Evolutionary conservation across 306 rosid genomes (phyloP), one percentile per base, ranked within the genome.

Genomic region (Cucurbita ficifolia): DNA sequence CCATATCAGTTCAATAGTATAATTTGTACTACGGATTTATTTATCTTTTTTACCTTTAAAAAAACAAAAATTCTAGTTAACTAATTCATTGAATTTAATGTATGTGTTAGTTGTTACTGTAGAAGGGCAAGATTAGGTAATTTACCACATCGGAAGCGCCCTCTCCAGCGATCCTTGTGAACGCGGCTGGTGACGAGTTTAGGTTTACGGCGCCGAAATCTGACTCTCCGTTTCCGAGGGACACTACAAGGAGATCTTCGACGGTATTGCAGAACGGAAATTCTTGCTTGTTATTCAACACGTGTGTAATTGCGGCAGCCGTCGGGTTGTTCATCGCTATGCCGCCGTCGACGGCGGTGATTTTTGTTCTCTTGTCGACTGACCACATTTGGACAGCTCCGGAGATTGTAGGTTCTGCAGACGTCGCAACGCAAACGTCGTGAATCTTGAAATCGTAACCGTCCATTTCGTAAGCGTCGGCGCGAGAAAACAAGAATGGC

Each of bases 261-360:
- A 93, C 96, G 35, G 82, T 81, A 68, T 83, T 86, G 65, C 98
- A 93, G 19, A 90, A 86, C 0, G 98, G 98, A 48, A 93, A 93
- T 87, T 93, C 98, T 72, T 81, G 94, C 80, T 93, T 93, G 35
- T 93, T 93, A 53, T 90, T 88, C n/a, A 93, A 74, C 75, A 93
- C 98, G 86, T 93, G 98, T 9, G 98, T 93, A 60, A 90, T 79
- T 0, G 97, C 96, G 0, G 89, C 83, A 1, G 96, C 90, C 81
- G 96, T 89, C 33, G 98, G 98, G 76, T 93, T 93, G 80, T 89
- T 93, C 98, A 89, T 90, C 1, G 96, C 90, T 6, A 93, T 73
- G 0, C 93, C 89, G 0, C 97, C 98, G 35, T 86, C 91, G 13
- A 93, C 92, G 81, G 96, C 98, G 64, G 80, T 35, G 73, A 93